Evolutionary conservation across 2,329 filamentous ascomycete species (phyloP), one percentile per base, ranked within the genome.

Genomic region (Alternaria brassicae): DNA sequence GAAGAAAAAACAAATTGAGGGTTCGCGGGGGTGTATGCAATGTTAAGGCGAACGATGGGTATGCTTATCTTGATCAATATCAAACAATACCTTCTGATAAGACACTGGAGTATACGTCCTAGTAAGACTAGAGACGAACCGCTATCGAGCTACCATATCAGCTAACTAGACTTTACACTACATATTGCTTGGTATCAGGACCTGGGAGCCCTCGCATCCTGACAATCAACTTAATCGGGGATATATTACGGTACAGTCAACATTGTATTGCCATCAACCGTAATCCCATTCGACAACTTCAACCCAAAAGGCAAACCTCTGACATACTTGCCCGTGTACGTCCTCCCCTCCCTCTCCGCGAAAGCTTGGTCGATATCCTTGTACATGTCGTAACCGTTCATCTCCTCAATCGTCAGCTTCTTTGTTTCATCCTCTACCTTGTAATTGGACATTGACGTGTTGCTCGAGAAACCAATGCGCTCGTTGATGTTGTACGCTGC

Each of bases 341-440:
- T 30, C 1, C 42, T 28, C 2, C 60, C 66, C 19, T 58, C 23
- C 50, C 58, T 64, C 39, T 69, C 62, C 17, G 62, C 57, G n/a
- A 61, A 55, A 8, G 53, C 60, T 12, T 66, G 40, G 2, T 68
- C 65, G 3, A 70, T 54, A 27, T 70, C 65, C 34, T 64, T 65
- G 51, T 68, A 67, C 67, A 70, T 68, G 15, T 47, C 44, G 2
- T 47, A 47, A 1, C 27, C 80, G 60, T 90, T 90, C 87, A 90
- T 89, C 72, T 90, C 88, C 62, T 89, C 86, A 49, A 90, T 89
- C 0, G 88, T 90, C 30, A 90, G 70, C 62, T 88, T 88, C 45
- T 85, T 82, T 63, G 80, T 84, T 66, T 87, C 82, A 51, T 89
- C 84, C 62, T 85, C 83, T 0, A 90, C 88, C 68, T 86, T 86